Evolutionary conservation across 306 rosid genomes (phyloP).

Genomic region (Citrullus colocynthis): DNA sequence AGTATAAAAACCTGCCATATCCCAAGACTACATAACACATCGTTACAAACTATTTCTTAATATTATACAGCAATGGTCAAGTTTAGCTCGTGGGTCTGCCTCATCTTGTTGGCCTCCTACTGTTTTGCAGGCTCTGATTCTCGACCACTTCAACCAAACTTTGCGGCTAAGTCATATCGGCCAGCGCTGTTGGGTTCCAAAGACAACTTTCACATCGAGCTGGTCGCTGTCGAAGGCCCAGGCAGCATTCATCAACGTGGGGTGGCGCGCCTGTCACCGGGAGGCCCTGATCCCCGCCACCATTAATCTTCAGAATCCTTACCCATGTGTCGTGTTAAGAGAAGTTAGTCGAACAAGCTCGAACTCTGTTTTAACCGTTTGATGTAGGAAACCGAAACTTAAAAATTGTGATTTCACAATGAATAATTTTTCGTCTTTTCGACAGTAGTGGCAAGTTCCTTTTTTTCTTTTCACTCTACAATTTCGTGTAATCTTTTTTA

Average conservation of each 20-base stretch:
- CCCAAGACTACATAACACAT: neutral
- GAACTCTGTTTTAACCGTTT: neutral
- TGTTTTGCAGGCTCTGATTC: neutral
- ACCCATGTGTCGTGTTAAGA: neutral
- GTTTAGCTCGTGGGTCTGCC: neutral
- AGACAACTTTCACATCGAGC: neutral
- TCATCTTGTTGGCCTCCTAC: neutral
- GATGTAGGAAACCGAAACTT: neutral
- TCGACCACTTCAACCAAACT: neutral
- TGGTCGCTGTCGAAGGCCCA: neutral
- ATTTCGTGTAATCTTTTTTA: too few species aligned
- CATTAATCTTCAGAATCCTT: constrained; percentile 25
- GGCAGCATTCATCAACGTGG: neutral
- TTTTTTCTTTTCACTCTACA: too few species aligned
- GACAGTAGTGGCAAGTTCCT: too few species aligned
- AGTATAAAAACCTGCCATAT: neutral
- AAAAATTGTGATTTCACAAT: too few species aligned
- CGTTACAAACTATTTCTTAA: neutral
- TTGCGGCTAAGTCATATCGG: neutral
- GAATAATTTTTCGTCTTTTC: too few species aligned
- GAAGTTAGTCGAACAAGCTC: too few species aligned
- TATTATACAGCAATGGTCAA: neutral
- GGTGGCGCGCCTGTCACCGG: neutral
- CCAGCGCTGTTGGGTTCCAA: neutral
- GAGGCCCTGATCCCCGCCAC: constrained; percentile 11